These are phyloP conservation scores for Nemophila menziesii DNA, from an alignment of 257 asterid species.

Conservation along the genomic window DNA sequence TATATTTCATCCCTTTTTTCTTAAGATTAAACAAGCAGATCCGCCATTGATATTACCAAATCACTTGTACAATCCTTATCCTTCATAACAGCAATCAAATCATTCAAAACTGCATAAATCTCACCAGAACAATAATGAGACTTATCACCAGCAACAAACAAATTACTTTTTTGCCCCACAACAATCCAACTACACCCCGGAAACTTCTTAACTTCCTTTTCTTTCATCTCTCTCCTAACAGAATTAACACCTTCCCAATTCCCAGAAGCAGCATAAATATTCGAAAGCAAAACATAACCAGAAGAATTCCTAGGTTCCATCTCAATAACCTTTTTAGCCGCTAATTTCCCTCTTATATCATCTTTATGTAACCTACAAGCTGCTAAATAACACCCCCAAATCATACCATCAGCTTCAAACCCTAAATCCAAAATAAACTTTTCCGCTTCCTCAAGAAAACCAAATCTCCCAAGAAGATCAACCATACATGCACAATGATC, in stretches of 20 bases:
- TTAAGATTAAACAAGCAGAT: background rate
- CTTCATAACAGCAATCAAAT: slow-evolving; percentile 21
- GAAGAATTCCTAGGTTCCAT: slow-evolving; percentile 66
- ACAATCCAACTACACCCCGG: slow-evolving; percentile 63
- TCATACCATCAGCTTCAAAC: slow-evolving; percentile 55
- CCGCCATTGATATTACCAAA: slow-evolving; percentile 9
- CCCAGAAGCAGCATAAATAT: slow-evolving; percentile 68
- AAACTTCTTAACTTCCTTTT: slow-evolving; percentile 51
- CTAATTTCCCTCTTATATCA: slow-evolving; percentile 49
- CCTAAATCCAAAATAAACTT: slow-evolving; percentile 44
- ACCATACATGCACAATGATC: slow-evolving; percentile 89
- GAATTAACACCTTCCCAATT: slow-evolving; percentile 62
- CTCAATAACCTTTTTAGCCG: slow-evolving; percentile 69
- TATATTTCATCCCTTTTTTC: background rate
- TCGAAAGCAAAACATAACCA: slow-evolving; percentile 66
- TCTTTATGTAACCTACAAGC: slow-evolving; percentile 92
- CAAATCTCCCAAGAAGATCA: slow-evolving; percentile 87
- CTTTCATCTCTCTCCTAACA: slow-evolving; percentile 56
- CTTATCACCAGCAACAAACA: slow-evolving; percentile 30
- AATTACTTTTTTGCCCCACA: slow-evolving; percentile 17
- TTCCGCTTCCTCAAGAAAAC: slow-evolving; percentile 69
- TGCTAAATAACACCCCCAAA: slow-evolving; percentile 75
- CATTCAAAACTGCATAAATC: slow-evolving; percentile 17
- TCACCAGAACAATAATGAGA: slow-evolving; percentile 21
- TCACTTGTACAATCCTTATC: slow-evolving; percentile 17